Base-by-base conservation (phyloP, 805 yeast species). In the Cephaloascus albidus region DNA sequence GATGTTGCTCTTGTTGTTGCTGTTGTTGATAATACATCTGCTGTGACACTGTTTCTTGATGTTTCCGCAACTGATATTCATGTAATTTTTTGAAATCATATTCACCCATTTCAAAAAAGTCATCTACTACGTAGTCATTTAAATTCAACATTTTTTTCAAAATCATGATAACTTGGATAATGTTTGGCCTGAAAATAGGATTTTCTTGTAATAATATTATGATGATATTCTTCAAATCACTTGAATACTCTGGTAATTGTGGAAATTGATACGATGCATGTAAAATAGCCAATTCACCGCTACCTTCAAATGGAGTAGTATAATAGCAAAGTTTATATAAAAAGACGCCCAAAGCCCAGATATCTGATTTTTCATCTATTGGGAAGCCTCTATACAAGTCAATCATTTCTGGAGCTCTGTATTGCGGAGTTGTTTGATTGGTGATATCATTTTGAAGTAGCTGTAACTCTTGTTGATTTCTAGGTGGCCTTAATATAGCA, bases 251-350 rank as follows among this genome's bases (percentile, higher is more conserved):
- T 2, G 96, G 96, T 4, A 58, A 54, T 1, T 72, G 63, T 2
- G 90, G 94, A 49, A 89, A 85, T 42, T 74, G 81, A 60, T 79
- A 89, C 34, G 81, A 76, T 4, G 95, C 86, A 61, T 85, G 90
- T 40, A 89, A 63, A 34, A 90, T 85, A 3, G 95, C 95, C 53
- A 66, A 48, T 33, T 66, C 71, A n/a, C 42, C 41, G 1, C 60
- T 59, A 59, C 55, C 65, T 55, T 85, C 95, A 53, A 85, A 85
- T 0, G 95, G 95, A 0, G 95, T 85, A 1, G 85, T 84, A 50
- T 81, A 85, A 56, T 81, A 85, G 52, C 93, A 82, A 37, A 85
- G 54, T 53, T 85, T 85, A 63, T 84, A 85, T 27, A 85, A 57
- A 45, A 84, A 81, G 20, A 84, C 75, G 10, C 95, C 95, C 28